Conservation (phyloP, 1,284 basidiomycete species). For the Marasmius tenuissimus region DNA sequence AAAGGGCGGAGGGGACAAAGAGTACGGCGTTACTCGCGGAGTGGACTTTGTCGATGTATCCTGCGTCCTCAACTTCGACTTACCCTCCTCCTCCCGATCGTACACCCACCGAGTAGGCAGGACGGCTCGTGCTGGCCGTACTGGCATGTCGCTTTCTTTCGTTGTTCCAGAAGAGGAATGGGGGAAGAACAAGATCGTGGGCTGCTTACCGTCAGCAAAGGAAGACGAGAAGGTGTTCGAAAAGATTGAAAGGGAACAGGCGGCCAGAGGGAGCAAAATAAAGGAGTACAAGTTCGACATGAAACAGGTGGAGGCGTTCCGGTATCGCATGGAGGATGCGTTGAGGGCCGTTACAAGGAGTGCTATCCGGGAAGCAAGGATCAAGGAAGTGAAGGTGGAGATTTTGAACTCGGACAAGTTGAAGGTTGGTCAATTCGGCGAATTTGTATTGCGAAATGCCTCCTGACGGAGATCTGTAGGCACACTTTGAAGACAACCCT, state of each 20-base stretch:
- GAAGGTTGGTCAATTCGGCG: constrained; percentile 60
- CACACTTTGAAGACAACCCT: constrained; percentile 98
- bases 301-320: constrained; percentile 96
- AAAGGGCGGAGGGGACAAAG: constrained; percentile 52
- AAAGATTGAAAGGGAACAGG: constrained; percentile 76
- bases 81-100: constrained; percentile 84
- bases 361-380: constrained; percentile 86
- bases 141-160: constrained; percentile 91
- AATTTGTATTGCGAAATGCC: background rate
- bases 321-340: constrained; percentile 98
- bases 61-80: constrained; percentile 98
- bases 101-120: constrained; percentile 97
- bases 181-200: constrained; percentile 78
- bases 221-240: constrained; percentile 79
- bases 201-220: constrained; percentile 64
- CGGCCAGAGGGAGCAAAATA: constrained; percentile 71
- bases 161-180: constrained; percentile 77
- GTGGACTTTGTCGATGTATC: constrained; percentile 98
- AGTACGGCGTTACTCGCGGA: constrained; percentile 95
- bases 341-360: constrained; percentile 85
- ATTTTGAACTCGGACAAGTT: constrained; percentile 95
- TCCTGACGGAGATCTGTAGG: constrained; percentile 44
- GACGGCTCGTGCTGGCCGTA: constrained; percentile 93
- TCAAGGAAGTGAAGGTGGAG: constrained; percentile 94
- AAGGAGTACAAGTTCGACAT: constrained; percentile 94